These are phyloP conservation scores for Vigna radiata DNA, from an alignment of 306 rosid genomes.

Conservation along the genomic window DNA sequence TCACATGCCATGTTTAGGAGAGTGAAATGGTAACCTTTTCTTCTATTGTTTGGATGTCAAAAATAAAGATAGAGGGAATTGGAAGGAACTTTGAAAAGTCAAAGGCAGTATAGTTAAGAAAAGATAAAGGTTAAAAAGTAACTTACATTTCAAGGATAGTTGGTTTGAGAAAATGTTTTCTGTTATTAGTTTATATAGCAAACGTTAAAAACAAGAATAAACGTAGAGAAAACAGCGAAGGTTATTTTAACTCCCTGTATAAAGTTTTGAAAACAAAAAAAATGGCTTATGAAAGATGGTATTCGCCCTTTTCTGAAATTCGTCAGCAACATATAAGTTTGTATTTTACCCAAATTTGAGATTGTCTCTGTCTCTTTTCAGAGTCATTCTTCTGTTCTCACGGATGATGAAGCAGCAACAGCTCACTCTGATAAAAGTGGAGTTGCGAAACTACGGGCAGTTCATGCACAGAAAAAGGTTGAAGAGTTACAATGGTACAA, in stretches of 20 bases:
- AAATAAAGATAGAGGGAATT: background rate
- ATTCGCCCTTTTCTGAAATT: slow-evolving; percentile 3
- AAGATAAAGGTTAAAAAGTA: background rate
- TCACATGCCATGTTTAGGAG: background rate
- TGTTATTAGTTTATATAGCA: background rate
- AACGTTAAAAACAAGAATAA: background rate
- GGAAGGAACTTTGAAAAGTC: slow-evolving; percentile 8
- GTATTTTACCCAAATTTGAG: slow-evolving; percentile 20
- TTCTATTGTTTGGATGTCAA: slow-evolving; percentile 25
- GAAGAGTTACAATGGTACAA: slow-evolving; percentile 32
- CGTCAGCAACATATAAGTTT: background rate
- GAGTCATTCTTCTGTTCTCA: slow-evolving; percentile 92
- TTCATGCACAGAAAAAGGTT: slow-evolving; percentile 74
- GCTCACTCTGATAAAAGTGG: slow-evolving; percentile 57
- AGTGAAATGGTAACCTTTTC: background rate
- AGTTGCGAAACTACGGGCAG: slow-evolving; percentile 59
- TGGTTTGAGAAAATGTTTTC: background rate
- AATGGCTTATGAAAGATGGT: slow-evolving; percentile 1
- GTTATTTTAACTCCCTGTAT: background rate
- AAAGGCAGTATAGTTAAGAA: background rate
- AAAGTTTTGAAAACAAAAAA: background rate
- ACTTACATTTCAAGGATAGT: background rate
- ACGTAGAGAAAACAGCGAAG: background rate
- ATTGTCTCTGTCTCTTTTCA: slow-evolving; percentile 52
- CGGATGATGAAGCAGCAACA: slow-evolving; percentile 85